Percentiles rank a stretch among this genome's conserved stretches.
phyloP scores from a whole-genome alignment of 2,329 filamentous ascomycete species.

The Hymenoscyphus albidus region DNA sequence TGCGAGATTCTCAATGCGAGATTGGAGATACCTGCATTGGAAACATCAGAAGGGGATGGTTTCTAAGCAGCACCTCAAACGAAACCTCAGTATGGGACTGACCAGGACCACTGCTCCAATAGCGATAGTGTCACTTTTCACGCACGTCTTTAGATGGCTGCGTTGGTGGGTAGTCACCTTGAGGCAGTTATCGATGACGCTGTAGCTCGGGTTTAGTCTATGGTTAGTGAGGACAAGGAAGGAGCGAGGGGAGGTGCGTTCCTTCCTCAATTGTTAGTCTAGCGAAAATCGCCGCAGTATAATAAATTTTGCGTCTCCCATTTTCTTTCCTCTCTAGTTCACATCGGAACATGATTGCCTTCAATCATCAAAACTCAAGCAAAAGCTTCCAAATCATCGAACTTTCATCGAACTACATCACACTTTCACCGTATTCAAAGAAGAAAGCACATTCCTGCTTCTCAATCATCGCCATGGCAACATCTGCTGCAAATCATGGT shows the following conservation, averaged over 20 bases:
- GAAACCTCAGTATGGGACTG: no score
- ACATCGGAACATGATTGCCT: neutral
- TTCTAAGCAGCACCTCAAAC: no score
- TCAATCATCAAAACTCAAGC: neutral
- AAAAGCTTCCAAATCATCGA: neutral
- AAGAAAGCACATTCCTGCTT: slow-evolving; percentile 1
- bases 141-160: no score
- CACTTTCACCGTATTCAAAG: neutral
- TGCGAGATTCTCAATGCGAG: no score
- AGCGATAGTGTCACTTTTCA: no score
- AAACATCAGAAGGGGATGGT: no score
- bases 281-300: no score
- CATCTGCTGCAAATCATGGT: slow-evolving; percentile 1
- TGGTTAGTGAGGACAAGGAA: neutral
- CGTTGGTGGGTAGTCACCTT: no score
- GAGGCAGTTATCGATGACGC: neutral
- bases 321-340: slow-evolving; percentile 3
- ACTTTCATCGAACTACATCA: neutral
- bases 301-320: neutral
- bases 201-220: neutral
- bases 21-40: no score
- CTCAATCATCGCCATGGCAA: slow-evolving; percentile 7
- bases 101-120: no score
- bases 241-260: neutral
- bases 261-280: neutral